Evolutionary conservation across 2,329 filamentous ascomycete species (phyloP).

Genomic region (Alternaria panax): DNA sequence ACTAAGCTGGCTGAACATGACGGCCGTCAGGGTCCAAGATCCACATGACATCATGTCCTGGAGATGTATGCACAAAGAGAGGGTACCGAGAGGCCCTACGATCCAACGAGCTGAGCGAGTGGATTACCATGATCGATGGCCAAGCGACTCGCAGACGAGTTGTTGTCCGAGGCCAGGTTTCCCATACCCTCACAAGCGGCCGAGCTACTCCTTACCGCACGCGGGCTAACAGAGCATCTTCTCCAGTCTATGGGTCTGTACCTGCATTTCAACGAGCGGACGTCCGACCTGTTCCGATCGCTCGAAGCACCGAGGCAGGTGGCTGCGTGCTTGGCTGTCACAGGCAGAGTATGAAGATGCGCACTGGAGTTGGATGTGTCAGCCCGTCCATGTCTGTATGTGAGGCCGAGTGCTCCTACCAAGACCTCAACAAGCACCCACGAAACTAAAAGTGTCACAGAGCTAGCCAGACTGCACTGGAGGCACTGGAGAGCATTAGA

Average conservation of each 20-base stretch:
- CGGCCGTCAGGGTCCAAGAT: slow-evolving; percentile 4
- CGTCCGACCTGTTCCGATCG: slow-evolving; percentile 8
- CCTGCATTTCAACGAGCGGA: slow-evolving; percentile 13
- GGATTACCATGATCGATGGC: neutral
- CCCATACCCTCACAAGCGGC: neutral
- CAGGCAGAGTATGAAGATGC: neutral
- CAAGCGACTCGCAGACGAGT: neutral
- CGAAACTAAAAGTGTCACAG: slow-evolving; percentile 11
- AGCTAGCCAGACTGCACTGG: neutral
- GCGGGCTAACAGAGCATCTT: neutral
- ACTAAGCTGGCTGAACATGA: slow-evolving; percentile 2
- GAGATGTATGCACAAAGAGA: neutral
- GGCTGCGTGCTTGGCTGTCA: neutral
- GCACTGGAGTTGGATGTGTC: too few species aligned
- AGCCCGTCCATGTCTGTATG: neutral
- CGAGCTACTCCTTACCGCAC: slow-evolving; percentile 1
- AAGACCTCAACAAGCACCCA: slow-evolving; percentile 6
- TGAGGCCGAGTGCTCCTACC: neutral
- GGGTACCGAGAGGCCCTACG: neutral
- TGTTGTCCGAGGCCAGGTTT: neutral
- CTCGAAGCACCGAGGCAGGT: slow-evolving; percentile 9
- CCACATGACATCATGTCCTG: neutral
- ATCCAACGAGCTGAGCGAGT: neutral
- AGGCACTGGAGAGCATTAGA: slow-evolving; percentile 12
- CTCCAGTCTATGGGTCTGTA: slow-evolving; percentile 8